Evolutionary conservation across 495 filamentous ascomycete species (phyloP).

Genomic region (Talaromyces nanjingensis): DNA sequence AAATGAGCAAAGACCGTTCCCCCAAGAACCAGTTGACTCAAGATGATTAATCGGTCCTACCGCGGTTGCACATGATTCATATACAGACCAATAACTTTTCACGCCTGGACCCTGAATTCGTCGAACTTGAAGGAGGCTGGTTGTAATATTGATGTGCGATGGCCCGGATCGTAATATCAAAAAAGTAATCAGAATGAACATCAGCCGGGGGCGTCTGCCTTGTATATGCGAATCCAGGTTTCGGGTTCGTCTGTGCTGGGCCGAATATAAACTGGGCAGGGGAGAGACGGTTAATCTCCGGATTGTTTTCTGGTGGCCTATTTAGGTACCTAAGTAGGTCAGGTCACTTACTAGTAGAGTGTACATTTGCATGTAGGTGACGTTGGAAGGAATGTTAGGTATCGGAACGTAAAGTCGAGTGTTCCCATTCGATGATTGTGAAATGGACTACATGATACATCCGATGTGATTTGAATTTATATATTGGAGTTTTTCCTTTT

Average conservation of each 20-base stretch:
- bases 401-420: background rate
- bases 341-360: background rate
- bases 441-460: background rate
- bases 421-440: background rate
- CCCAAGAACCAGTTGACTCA: background rate
- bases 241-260: background rate
- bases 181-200: background rate
- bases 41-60: background rate
- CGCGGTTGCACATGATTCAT: background rate
- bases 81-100: background rate
- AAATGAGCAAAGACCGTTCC: background rate
- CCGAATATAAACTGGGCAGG: background rate
- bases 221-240: background rate
- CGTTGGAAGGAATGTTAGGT: background rate
- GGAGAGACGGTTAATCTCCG: background rate
- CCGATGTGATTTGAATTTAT: background rate
- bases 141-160: background rate
- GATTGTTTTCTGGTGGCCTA: background rate
- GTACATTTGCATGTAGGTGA: background rate
- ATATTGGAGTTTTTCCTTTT: background rate
- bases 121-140: background rate
- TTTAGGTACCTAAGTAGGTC: background rate
- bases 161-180: background rate
- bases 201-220: too few species aligned
- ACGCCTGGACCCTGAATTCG: background rate